phyloP scores from a whole-genome alignment of 768 basidiomycete genomes.

The Russula emetica region DNA sequence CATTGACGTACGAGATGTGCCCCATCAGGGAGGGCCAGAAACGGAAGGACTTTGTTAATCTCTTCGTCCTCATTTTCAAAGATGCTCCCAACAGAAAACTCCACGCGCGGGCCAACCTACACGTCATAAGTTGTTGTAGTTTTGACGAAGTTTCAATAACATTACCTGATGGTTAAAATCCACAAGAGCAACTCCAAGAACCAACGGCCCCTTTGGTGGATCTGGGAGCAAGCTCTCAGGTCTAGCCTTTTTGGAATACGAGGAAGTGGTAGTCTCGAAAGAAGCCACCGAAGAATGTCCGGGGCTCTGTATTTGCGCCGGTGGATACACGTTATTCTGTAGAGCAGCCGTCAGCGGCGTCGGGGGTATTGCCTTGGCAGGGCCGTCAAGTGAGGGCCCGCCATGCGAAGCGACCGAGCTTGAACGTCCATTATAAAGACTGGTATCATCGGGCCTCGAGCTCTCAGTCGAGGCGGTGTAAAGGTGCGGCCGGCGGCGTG shows the following conservation, averaged over 20 bases:
- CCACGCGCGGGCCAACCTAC: constrained; percentile 89
- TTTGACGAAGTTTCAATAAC: constrained; percentile 28
- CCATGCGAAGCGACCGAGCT: constrained; percentile 22
- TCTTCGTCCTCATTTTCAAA: constrained; percentile 88
- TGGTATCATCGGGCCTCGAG: constrained; percentile 20
- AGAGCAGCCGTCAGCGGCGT: constrained; percentile 14
- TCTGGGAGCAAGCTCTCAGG: constrained; percentile 76
- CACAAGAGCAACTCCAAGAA: constrained; percentile 86
- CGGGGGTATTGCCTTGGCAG: constrained; percentile 11
- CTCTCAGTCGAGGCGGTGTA: constrained; percentile 36
- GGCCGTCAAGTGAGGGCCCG: constrained; percentile 4
- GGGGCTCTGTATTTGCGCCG: constrained; percentile 45
- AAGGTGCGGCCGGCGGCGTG: constrained; percentile 42
- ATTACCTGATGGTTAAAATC: constrained; percentile 90
- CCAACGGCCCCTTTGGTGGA: constrained; percentile 53
- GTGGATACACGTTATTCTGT: constrained; percentile 52
- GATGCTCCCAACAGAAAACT: constrained; percentile 73
- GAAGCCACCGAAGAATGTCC: constrained; percentile 53
- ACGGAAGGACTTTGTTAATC: constrained; percentile 79
- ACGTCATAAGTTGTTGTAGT: constrained; percentile 16
- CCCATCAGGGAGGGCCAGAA: constrained; percentile 94
- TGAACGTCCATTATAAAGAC: constrained; percentile 13
- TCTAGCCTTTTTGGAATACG: constrained; percentile 58
- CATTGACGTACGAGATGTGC: constrained; percentile 74
- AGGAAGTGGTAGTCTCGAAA: constrained; percentile 52